These are phyloP conservation scores for Mimosa pudica DNA, from an alignment of 306 rosid species.

Conservation along the genomic window DNA sequence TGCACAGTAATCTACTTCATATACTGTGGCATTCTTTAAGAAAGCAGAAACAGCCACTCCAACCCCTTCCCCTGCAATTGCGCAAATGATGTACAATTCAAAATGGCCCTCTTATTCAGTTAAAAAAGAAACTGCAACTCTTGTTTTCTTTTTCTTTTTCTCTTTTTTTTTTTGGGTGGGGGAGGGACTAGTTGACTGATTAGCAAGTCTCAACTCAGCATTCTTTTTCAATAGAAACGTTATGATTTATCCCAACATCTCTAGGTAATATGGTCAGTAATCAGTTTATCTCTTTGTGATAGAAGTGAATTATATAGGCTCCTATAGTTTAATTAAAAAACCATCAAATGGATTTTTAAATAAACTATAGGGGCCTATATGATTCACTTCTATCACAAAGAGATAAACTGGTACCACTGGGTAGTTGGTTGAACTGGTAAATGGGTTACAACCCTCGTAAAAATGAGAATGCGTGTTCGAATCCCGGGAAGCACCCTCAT, in stretches of 20 bases:
- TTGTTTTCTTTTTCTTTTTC: too few relatives aligned
- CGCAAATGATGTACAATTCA: conserved; percentile 21
- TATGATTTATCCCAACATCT: not conserved
- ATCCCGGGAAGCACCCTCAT: too few relatives aligned
- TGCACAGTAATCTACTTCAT: conserved; percentile 70
- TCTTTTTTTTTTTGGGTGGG: too few relatives aligned
- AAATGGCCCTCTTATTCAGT: not conserved
- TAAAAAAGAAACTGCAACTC: too few relatives aligned
- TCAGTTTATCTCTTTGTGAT: not conserved
- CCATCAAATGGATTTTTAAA: too few relatives aligned
- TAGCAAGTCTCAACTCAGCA: not conserved
- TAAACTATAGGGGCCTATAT: too few relatives aligned
- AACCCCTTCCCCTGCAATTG: conserved; percentile 77
- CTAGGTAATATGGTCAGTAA: too few relatives aligned
- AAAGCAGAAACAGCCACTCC: conserved; percentile 62
- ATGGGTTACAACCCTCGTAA: too few relatives aligned
- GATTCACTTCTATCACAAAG: too few relatives aligned
- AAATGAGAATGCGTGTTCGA: too few relatives aligned
- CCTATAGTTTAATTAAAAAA: not conserved
- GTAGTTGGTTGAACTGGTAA: too few relatives aligned
- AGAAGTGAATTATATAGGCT: not conserved
- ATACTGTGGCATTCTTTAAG: conserved; percentile 50
- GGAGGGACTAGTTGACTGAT: not conserved
- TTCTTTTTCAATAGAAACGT: not conserved
- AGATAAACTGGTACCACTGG: too few relatives aligned